Base-by-base conservation (phyloP, 2,329 filamentous ascomycete species). In the Aurifilum marmelostoma region DNA sequence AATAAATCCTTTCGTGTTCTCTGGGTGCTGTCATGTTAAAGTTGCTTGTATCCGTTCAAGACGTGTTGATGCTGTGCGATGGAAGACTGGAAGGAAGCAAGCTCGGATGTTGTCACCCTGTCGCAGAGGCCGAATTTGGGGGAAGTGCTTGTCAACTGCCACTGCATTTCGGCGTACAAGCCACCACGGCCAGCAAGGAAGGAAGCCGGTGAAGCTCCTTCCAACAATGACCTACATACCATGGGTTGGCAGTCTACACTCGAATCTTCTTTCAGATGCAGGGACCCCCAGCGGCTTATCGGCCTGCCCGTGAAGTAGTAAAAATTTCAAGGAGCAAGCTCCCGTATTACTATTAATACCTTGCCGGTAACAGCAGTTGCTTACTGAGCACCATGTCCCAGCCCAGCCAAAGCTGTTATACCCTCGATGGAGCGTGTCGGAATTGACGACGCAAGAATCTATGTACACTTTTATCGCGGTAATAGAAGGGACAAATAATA, bases 291-390 rank as follows among this genome's bases (percentile, higher is more conserved):
- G 34, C 52, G 14, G 52, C 11, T 16, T n/a, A 21, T 14, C 14
- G 52, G 14, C 8, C 14, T 29, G 14, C 24, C 24, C 12, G 24
- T 56, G 12, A 16, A 18, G 56, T 37, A 59, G 18, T 6, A 59
- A 37, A n/a, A n/a, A n/a, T n/a, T 34, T 18, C 32, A 32, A 59
- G 56, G 56, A 59, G 32, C 56, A 59, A 59, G 56, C 32, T 59
- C 56, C 56, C 21, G 56, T 37, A 59, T 59, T 59, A 59, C 29
- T 24, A 59, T 59, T 59, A 59, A 11, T 59, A 59, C 29, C 56
- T n/a, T 59, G 29, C 56, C 56, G 29, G 56, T 34, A 37, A 14
- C 56, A 59, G 32, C 32, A 59, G 56, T 29, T 9, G 18, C 12
- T 59, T 34, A 18, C 29, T 37, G 29, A 37, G 29, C 56, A 34